A percentile compares a stretch with the other conserved stretches of the same genome.
phyloP scores from a whole-genome alignment of 2,329 filamentous ascomycete genomes.

The Dothiorella sarmentorum region DNA sequence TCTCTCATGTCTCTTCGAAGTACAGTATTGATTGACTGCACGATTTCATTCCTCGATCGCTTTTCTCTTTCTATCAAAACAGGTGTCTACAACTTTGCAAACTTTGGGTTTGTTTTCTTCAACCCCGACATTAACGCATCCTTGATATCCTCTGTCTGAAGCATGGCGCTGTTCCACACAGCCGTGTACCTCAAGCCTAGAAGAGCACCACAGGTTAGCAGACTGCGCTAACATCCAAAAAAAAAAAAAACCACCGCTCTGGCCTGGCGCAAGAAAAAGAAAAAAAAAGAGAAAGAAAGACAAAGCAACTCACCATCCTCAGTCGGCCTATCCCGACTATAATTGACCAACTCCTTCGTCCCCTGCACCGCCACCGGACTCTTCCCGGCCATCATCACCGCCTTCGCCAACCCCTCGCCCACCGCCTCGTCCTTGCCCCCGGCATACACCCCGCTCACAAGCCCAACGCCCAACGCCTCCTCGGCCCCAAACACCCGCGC shows the following conservation, averaged over 20 bases:
- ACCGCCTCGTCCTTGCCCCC: conserved; percentile 60
- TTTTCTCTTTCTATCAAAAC: no score
- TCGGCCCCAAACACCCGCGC: conserved; percentile 66
- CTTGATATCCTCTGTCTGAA: conserved; percentile 77
- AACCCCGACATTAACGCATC: conserved; percentile 72
- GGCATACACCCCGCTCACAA: conserved; percentile 65
- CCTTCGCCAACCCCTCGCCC: conserved; percentile 60
- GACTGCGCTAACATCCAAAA: neutral
- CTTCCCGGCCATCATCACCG: conserved; percentile 67
- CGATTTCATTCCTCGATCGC: no score
- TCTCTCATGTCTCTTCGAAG: no score
- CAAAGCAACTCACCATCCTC: conserved; percentile 52
- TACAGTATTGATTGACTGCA: no score
- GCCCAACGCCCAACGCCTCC: conserved; percentile 67
- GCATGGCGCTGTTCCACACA: conserved; percentile 79
- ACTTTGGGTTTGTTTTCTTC: conserved; percentile 74
- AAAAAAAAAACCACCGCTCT: neutral
- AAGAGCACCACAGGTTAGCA: neutral
- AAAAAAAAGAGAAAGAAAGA: conserved; percentile 5
- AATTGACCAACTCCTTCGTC: conserved; percentile 84
- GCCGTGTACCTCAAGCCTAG: conserved; percentile 70
- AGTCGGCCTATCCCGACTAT: conserved; percentile 72
- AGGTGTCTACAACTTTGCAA: conserved; percentile 68
- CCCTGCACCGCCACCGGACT: conserved; percentile 84
- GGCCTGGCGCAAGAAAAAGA: conserved; percentile 11